Conservation (phyloP, 2,329 filamentous ascomycete genomes). For the Cladophialophora psammophila region DNA sequence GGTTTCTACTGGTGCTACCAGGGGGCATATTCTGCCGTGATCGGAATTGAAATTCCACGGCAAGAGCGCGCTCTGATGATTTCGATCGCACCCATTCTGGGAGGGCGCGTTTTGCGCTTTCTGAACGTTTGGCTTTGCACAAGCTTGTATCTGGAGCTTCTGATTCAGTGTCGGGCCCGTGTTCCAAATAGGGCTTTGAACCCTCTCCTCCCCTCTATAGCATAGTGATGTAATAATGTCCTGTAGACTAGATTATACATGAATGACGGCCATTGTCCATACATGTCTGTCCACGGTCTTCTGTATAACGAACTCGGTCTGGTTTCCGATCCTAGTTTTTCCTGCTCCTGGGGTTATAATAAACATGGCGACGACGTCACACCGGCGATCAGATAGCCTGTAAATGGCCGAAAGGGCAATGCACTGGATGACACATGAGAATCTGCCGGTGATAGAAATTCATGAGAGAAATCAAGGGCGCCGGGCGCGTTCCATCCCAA, state of each 20-base stretch:
- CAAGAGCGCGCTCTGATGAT: not conserved
- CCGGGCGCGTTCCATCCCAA: no score
- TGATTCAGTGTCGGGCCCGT: not conserved
- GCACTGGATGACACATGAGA: not conserved
- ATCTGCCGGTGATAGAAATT: not conserved
- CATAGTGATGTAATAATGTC: slow-evolving; percentile 6
- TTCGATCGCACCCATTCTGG: not conserved
- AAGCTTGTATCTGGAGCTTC: not conserved
- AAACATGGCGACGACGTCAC: not conserved
- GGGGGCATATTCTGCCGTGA: not conserved
- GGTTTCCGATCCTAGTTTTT: not conserved
- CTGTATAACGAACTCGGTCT: not conserved
- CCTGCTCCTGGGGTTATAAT: not conserved
- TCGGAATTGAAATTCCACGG: not conserved
- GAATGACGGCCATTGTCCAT: not conserved
- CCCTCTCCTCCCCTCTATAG: slow-evolving; percentile 1
- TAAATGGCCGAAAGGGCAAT: not conserved
- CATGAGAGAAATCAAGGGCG: not conserved
- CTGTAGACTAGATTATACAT: slow-evolving; percentile 1
- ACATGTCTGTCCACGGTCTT: not conserved
- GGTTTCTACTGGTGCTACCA: not conserved
- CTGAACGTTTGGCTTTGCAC: not conserved
- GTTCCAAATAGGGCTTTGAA: not conserved
- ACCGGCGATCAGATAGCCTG: not conserved
- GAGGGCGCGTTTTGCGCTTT: not conserved